Evolutionary conservation across 164 flowering plant genomes (phyloP), one percentile per base, ranked within the genome.

Genomic region (Stephania yunnanensis): DNA sequence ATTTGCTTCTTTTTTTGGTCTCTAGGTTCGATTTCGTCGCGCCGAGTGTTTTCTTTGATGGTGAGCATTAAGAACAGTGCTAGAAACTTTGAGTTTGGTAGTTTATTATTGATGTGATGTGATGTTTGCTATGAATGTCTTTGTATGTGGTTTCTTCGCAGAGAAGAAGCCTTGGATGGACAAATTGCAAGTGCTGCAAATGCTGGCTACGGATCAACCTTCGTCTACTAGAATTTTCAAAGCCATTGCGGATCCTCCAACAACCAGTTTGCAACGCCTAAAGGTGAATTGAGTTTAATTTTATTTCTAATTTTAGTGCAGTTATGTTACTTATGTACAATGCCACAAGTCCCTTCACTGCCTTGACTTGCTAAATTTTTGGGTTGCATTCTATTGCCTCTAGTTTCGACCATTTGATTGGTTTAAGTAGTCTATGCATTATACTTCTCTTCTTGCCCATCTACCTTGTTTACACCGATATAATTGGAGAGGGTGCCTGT

Each of bases 121-220:
- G 42, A 36, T 36, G 42, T 36, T 36, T 36, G 2, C 42, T 36
- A 36, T 36, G 4, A 36, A 36, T 36, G 42, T 36, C 42, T 36
- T 36, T 36, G 42, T 36, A 36, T 36, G 42, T 36, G 42, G 42
- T 36, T 77, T 80, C 80, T 19, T 83, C 74, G 22, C 74, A 93
- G 98, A 96, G 81, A 80, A 80, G 68, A 91, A 91, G 80, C 92
- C 97, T 69, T 96, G 99, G 99, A 96, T 96, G 99, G 92, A 94
- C 77, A 90, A 81, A 74, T 82, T 96, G 68, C 73, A 73, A 74
- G 92, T 94, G 71, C 72, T 96, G 63, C 94, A 88, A 67, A 86
- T 87, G 58, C 76, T 89, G 81, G 97, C 97, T 68, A 76, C 78
- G 71, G 78, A 71, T 44, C 73, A 81, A 52, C 81, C 80, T 69